A percentile compares a stretch with the other conserved stretches of the same genome.
These are phyloP conservation scores for Coniferiporia weirii DNA, from an alignment of 1,284 basidiomycete genomes.

Conservation along the genomic window DNA sequence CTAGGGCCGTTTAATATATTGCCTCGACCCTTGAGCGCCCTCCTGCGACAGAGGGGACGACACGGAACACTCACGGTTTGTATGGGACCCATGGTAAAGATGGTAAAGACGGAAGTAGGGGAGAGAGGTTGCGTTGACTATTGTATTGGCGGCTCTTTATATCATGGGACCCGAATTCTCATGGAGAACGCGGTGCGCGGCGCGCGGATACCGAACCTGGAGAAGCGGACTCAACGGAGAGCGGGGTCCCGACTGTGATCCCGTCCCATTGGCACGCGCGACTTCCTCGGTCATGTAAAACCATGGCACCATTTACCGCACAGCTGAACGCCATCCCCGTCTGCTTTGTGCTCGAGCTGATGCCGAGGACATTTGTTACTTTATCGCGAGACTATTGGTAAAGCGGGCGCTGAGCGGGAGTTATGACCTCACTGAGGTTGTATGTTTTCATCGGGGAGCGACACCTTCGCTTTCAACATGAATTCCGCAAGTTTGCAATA, in stretches of 20 bases:
- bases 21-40: neutral
- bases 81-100: slow-evolving; percentile 50
- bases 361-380: neutral
- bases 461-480: too few species aligned
- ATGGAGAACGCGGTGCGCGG: neutral
- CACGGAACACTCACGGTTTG: slow-evolving; percentile 39
- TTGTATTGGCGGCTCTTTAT: neutral
- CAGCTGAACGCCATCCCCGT: too few species aligned
- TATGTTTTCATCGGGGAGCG: too few species aligned
- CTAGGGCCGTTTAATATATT: slow-evolving; percentile 28
- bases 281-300: neutral
- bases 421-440: too few species aligned
- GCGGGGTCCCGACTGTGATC: neutral
- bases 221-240: neutral
- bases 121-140: neutral
- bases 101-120: slow-evolving; percentile 4
- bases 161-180: neutral
- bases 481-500: too few species aligned
- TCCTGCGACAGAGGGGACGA: neutral
- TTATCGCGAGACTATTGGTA: too few species aligned
- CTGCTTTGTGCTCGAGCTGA: too few species aligned
- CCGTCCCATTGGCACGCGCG: neutral
- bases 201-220: neutral
- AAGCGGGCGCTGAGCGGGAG: too few species aligned
- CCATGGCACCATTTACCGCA: neutral